Base-by-base conservation (phyloP, 2,329 filamentous ascomycete species). In the Corinectria fuckeliana region DNA sequence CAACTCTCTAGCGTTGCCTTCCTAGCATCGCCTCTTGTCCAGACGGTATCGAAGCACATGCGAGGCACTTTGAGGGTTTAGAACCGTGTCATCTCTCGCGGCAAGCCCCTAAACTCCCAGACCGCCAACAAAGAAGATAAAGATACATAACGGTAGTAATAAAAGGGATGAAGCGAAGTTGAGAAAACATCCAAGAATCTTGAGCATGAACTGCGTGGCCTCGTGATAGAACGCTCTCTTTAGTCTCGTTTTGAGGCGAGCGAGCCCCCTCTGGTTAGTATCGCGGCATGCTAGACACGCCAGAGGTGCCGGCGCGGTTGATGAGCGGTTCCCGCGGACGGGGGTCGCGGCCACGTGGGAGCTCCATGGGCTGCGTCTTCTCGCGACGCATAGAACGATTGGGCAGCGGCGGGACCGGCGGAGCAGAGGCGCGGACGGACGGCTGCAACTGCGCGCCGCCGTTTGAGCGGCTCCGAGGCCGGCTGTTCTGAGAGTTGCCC, bases 281-380 rank as follows among this genome's bases (percentile, higher is more conserved):
- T 42, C 62, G 64, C 34, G 65, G 59, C 26, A 53, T 42, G 36
- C 50, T 56, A n/a, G 60, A 42, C 21, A 53, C 38, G 23, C 66
- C 66, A 20, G 56, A 39, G 26, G 66, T 68, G n/a, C 68, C 68
- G 25, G 73, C 74, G 8, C 67, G 69, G 42, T 71, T 71, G 18
- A 75, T 73, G 20, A 76, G 60, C 34, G 74, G 74, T 50, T 74
- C 74, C 8, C 64, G 56, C 13, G 68, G 69, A 11, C 63, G 66
- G 47, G 69, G 57, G 32, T 71, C 69, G 14, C 69, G 69, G 13
- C 69, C 67, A n/a, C 69, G 66, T 14, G 58, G 56, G 47, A 62
- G 50, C 21, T 66, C 67, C 3, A 64, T 41, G 3, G 68, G 63
- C 36, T 62, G 56, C 10, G 69, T 67, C 56, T 56, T 63, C 41